These are phyloP conservation scores for Polygonum aviculare DNA, from an alignment of 148 eudicot species.

Conservation along the genomic window DNA sequence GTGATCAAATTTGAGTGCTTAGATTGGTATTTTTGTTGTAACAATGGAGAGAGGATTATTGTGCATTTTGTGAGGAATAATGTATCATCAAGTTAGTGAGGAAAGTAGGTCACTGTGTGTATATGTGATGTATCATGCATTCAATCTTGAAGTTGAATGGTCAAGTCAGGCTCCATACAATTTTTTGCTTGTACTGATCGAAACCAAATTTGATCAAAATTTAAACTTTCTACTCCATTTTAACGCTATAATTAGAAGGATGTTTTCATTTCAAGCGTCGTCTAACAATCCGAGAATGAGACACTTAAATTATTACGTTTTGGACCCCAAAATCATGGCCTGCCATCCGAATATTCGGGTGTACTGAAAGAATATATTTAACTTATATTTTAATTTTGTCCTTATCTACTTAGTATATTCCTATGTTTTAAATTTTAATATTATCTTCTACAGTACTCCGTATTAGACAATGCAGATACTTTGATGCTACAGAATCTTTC, in stretches of 20 bases:
- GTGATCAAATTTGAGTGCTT: neutral
- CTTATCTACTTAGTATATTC: neutral
- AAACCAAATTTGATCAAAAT: too few species aligned
- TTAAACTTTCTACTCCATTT: too few species aligned
- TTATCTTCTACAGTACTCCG: neutral
- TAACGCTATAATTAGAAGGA: too few species aligned
- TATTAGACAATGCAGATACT: neutral
- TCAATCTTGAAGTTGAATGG: constrained; percentile 1
- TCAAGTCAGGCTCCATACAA: neutral
- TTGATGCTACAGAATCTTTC: neutral
- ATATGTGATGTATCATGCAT: neutral
- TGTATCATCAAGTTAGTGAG: neutral
- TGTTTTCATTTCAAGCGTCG: too few species aligned
- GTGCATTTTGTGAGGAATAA: neutral
- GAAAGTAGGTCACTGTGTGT: neutral
- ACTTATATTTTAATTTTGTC: neutral
- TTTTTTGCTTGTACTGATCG: too few species aligned
- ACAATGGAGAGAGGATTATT: neutral
- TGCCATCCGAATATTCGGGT: neutral
- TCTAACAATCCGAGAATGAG: too few species aligned
- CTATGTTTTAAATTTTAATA: neutral
- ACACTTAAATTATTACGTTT: neutral
- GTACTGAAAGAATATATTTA: neutral
- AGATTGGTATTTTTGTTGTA: neutral
- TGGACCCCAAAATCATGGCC: neutral